phyloP scores from a whole-genome alignment of 495 filamentous ascomycete genomes.

The Xylaria cubensis region DNA sequence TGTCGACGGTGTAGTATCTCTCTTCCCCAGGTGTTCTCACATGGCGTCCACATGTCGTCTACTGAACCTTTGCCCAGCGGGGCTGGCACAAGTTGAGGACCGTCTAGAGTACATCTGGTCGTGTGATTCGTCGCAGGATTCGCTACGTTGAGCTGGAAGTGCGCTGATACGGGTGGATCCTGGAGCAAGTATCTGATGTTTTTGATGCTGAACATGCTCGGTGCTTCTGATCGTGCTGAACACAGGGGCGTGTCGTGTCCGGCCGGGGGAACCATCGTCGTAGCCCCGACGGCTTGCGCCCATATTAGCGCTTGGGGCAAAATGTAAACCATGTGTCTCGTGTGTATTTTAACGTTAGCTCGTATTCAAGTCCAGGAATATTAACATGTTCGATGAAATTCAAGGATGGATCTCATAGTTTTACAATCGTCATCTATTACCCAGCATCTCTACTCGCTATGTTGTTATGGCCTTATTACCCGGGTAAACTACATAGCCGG shows the following conservation, averaged over 20 bases:
- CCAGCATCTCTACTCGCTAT: not conserved
- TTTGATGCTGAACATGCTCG: not conserved
- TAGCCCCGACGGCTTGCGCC: not conserved
- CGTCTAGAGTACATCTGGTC: not conserved
- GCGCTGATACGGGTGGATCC: not conserved
- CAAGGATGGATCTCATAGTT: not conserved
- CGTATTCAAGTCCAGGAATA: not conserved
- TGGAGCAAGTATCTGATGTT: not conserved
- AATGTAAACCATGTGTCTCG: not conserved
- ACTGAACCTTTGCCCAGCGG: not conserved
- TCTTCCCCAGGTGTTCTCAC: not conserved
- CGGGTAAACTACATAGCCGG: not conserved
- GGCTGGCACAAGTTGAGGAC: not conserved
- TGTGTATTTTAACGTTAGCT: not conserved
- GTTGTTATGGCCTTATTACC: not conserved
- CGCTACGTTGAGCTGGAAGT: not conserved
- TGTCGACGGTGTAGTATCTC: slow-evolving; percentile 14
- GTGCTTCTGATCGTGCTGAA: slow-evolving; percentile 4
- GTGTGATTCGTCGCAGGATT: not conserved
- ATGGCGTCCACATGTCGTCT: slow-evolving; percentile 12
- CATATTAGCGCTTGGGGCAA: not conserved
- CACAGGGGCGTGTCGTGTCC: not conserved
- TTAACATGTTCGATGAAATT: not conserved
- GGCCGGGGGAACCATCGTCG: not conserved
- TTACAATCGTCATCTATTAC: not conserved